These are phyloP conservation scores for Erucastrum elatum DNA, from an alignment of 345 rosid genomes.

Conservation along the genomic window DNA sequence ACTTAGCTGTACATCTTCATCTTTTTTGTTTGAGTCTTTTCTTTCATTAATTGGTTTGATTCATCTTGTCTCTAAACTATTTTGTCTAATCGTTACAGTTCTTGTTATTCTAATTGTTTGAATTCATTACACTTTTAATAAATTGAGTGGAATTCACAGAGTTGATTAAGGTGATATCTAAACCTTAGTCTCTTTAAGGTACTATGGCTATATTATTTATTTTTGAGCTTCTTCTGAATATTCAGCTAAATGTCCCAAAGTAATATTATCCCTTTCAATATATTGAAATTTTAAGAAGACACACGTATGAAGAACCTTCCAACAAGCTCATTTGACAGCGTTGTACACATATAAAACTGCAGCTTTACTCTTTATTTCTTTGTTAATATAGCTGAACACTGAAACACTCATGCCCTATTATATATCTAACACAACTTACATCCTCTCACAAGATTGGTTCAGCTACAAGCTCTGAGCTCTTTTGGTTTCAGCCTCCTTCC, in stretches of 20 bases:
- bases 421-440: slow-evolving; percentile 20
- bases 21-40: neutral
- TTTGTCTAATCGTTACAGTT: neutral
- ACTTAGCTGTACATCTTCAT: neutral
- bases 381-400: neutral
- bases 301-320: neutral
- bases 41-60: neutral
- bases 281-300: no score
- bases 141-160: no score
- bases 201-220: no score
- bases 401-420: slow-evolving; percentile 15
- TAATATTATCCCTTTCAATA: no score
- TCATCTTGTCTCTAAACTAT: neutral
- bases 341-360: neutral
- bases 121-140: neutral
- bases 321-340: neutral
- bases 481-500: slow-evolving; percentile 25
- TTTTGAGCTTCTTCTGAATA: no score
- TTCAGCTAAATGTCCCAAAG: no score
- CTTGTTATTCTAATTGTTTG: neutral
- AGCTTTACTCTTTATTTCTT: neutral
- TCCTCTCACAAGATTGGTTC: slow-evolving; percentile 13
- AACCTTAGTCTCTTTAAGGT: no score
- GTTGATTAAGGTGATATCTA: no score
- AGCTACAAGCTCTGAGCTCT: slow-evolving; percentile 33